Evolutionary conservation across 345 rosid species (phyloP).

Genomic region (Orychophragmus violaceus): DNA sequence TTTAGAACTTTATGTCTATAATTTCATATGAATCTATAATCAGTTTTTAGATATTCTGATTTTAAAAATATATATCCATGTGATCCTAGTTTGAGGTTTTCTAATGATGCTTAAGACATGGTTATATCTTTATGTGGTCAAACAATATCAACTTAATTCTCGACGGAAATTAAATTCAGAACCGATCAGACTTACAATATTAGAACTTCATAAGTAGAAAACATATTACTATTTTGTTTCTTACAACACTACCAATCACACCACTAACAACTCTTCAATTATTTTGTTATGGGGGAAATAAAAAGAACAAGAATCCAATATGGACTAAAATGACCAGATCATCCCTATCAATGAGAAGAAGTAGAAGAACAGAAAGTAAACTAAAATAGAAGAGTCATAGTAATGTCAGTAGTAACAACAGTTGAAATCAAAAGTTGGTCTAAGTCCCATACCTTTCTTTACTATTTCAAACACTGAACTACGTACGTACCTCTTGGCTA

Average conservation of each 20-base stretch:
- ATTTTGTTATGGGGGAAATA: neutral
- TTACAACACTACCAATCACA: neutral
- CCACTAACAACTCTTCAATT: neutral
- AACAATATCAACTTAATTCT: too few relatives aligned
- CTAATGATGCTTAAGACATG: too few relatives aligned
- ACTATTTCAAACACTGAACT: constrained; percentile 30
- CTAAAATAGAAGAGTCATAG: constrained; percentile 3
- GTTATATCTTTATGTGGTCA: too few relatives aligned
- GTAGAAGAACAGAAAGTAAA: constrained; percentile 20
- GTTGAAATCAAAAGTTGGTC: constrained; percentile 22
- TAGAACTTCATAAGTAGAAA: neutral
- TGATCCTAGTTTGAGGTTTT: too few relatives aligned
- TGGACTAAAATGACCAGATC: constrained; percentile 5
- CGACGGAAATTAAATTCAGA: too few relatives aligned
- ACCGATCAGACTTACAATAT: too few relatives aligned
- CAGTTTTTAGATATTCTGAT: too few relatives aligned
- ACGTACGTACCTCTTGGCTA: constrained; percentile 23
- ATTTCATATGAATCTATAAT: too few relatives aligned
- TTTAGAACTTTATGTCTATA: too few relatives aligned
- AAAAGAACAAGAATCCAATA: neutral
- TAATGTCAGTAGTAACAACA: constrained; percentile 23
- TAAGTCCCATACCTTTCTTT: constrained; percentile 25
- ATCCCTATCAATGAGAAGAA: neutral
- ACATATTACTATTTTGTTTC: neutral
- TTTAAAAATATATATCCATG: too few relatives aligned